Evolutionary conservation across 352 stramenopile genomes (phyloP).

Genomic region (Phytophthora chlamydospora): DNA sequence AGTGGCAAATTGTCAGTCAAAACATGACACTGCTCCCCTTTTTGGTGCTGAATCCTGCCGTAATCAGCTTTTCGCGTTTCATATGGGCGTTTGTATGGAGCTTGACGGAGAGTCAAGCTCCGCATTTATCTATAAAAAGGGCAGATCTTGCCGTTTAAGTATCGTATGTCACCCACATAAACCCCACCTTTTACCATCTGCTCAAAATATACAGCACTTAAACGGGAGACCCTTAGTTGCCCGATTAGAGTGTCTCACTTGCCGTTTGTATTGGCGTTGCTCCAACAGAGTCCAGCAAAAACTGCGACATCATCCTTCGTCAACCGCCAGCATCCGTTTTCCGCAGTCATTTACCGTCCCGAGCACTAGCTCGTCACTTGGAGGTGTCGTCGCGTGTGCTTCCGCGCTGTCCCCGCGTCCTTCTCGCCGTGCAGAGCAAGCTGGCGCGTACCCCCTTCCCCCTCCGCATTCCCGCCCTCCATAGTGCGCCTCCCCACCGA

Average conservation of each 20-base stretch:
- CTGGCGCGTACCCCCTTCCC: constrained; percentile 9
- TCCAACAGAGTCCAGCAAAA: background rate
- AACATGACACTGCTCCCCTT: background rate
- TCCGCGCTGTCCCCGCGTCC: background rate
- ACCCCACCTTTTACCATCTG: background rate
- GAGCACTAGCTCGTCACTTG: constrained; percentile 10
- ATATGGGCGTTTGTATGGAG: constrained; percentile 10
- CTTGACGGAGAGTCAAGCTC: background rate
- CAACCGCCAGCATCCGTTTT: constrained; percentile 22
- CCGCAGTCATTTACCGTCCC: constrained; percentile 28
- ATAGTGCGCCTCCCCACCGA: constrained; percentile 5
- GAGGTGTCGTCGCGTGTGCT: constrained; percentile 5
- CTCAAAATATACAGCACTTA: background rate
- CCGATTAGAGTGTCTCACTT: constrained; percentile 4
- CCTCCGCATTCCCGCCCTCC: constrained; percentile 4
- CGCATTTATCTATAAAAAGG: constrained; percentile 10
- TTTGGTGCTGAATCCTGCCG: constrained; percentile 15
- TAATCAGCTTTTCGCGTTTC: constrained; percentile 13
- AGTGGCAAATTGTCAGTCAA: background rate
- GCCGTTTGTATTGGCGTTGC: constrained; percentile 9
- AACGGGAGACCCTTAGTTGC: constrained; percentile 3
- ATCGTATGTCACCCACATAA: background rate
- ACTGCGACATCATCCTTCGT: constrained; percentile 8
- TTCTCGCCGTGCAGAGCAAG: background rate
- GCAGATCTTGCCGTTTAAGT: constrained; percentile 15